A percentile compares a stretch with the other conserved stretches of the same genome.
Conservation (phyloP, 2,329 filamentous ascomycete species). For the Curvularia sp. region DNA sequence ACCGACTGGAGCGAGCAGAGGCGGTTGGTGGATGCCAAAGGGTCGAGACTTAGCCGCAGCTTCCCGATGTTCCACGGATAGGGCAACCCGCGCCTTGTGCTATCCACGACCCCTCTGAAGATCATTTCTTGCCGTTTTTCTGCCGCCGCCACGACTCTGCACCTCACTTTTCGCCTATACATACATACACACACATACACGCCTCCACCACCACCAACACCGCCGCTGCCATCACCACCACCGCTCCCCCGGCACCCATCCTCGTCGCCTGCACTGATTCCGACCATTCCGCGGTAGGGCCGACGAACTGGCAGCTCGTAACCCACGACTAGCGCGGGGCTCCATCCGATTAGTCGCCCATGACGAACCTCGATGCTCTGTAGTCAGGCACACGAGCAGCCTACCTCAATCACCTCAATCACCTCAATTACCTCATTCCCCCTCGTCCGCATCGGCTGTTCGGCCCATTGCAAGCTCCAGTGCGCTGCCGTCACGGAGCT, state of each 20-base stretch:
- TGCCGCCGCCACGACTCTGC: neutral
- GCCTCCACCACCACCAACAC: neutral
- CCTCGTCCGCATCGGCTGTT: slow-evolving; percentile 17
- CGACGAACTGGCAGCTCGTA: slow-evolving; percentile 14
- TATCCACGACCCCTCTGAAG: slow-evolving; percentile 19
- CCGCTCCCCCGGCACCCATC: slow-evolving; percentile 1
- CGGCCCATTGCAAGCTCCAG: slow-evolving; percentile 12
- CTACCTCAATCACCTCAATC: neutral
- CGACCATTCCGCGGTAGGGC: slow-evolving; percentile 19
- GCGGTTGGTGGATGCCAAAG: slow-evolving; percentile 2
- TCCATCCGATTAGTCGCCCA: slow-evolving; percentile 18
- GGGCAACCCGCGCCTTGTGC: slow-evolving; percentile 18
- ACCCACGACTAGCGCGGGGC: slow-evolving; percentile 22
- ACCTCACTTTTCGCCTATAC: neutral
- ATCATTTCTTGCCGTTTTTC: slow-evolving; percentile 19
- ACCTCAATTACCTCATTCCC: neutral
- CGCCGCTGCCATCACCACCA: neutral
- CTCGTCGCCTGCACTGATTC: slow-evolving; percentile 2
- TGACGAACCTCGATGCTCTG: slow-evolving; percentile 30
- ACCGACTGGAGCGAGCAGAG: slow-evolving; percentile 1
- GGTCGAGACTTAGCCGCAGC: slow-evolving; percentile 19
- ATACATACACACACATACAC: neutral
- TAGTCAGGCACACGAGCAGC: slow-evolving; percentile 20
- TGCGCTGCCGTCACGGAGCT: slow-evolving; percentile 20
- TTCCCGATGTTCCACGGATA: slow-evolving; percentile 18